phyloP scores from a whole-genome alignment of 768 basidiomycete species.

The Naganishia randhawae region DNA sequence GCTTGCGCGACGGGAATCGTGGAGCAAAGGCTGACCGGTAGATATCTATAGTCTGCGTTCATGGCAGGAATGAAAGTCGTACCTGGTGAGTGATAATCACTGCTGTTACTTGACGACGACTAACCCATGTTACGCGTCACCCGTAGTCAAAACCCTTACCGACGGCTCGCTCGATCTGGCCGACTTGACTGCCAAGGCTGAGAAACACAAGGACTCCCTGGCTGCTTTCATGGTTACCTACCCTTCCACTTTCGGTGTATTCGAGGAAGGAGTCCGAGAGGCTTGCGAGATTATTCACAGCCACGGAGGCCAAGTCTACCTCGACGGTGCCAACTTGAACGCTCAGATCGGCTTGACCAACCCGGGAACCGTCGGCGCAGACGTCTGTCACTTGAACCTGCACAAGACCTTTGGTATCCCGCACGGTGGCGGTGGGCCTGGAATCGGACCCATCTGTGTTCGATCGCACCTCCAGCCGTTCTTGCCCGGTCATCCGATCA shows the following conservation, averaged over 20 bases:
- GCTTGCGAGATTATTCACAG: conserved; percentile 92
- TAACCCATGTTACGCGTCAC: not conserved
- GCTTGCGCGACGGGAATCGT: not conserved
- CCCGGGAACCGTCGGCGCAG: conserved; percentile 83
- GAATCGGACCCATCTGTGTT: conserved; percentile 92
- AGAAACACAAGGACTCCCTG: conserved; percentile 82
- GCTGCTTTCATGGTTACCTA: conserved; percentile 99
- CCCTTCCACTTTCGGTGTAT: conserved; percentile 96
- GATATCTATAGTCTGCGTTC: conserved; percentile 61
- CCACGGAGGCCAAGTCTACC: conserved; percentile 93
- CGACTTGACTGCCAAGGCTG: conserved; percentile 81
- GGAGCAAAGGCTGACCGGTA: conserved; percentile 54
- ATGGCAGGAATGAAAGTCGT: conserved; percentile 98
- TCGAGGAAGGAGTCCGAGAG: conserved; percentile 79
- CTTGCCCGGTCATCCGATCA: conserved; percentile 79
- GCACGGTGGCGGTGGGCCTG: conserved; percentile 95
- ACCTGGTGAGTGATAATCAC: conserved; percentile 50
- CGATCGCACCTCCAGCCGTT: conserved; percentile 90
- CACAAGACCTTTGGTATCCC: conserved; percentile 99
- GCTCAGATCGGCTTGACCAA: conserved; percentile 90
- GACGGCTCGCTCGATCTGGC: conserved; percentile 86
- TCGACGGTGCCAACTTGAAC: conserved; percentile 94
- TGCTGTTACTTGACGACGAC: not conserved
- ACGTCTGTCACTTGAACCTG: conserved; percentile 95
- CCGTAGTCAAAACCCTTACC: conserved; percentile 69